These are phyloP conservation scores for Dryas octopetala DNA, from an alignment of 306 rosid genomes.

Conservation along the genomic window DNA sequence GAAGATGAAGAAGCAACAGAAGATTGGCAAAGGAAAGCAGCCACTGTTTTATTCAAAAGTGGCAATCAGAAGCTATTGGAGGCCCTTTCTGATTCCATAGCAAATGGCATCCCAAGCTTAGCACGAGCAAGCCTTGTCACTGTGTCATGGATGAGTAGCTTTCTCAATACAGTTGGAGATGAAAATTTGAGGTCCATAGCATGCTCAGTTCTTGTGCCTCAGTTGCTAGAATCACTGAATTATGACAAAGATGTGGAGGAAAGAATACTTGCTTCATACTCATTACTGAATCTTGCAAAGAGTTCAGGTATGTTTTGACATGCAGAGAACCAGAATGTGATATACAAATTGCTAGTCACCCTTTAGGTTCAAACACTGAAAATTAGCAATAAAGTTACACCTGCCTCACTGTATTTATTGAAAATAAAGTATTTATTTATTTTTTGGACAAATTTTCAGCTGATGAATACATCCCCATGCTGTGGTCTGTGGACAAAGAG, in stretches of 20 bases:
- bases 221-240: slow-evolving; percentile 47
- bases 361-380: no score
- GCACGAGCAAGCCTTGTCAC: slow-evolving; percentile 71
- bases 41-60: slow-evolving; percentile 46
- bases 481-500: slow-evolving; percentile 38
- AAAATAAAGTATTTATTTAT: not conserved
- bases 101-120: slow-evolving; percentile 53
- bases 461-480: slow-evolving; percentile 44
- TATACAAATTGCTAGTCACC: no score
- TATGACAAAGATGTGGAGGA: slow-evolving; percentile 65
- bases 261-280: slow-evolving; percentile 76
- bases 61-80: slow-evolving; percentile 54
- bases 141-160: slow-evolving; percentile 68
- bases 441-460: slow-evolving; percentile 15
- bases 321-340: not conserved
- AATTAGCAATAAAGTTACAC: no score
- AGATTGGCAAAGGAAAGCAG: slow-evolving; percentile 67
- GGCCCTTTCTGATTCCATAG: slow-evolving; percentile 61
- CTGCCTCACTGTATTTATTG: not conserved
- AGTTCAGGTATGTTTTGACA: slow-evolving; percentile 48
- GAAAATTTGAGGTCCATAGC: slow-evolving; percentile 40
- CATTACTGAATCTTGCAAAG: slow-evolving; percentile 54
- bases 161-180: slow-evolving; percentile 46
- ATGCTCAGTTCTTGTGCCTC: slow-evolving; percentile 55
- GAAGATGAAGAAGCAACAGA: slow-evolving; percentile 57